Conservation (phyloP, 164 flowering plant genomes). For the Paratinospora sagittata region DNA sequence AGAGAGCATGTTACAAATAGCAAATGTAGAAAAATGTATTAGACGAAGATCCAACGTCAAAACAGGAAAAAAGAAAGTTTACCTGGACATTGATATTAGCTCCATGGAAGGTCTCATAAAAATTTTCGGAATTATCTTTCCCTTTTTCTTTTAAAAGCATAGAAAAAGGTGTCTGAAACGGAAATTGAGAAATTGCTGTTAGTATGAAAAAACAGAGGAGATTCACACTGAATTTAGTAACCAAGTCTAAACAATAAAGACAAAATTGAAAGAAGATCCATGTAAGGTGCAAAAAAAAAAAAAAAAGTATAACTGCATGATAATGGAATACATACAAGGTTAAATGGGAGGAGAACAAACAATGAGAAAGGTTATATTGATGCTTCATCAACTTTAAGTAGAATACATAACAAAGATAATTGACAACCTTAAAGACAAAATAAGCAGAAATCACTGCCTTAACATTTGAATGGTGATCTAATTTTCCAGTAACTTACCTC, state of each 20-base stretch:
- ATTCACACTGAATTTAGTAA: neutral
- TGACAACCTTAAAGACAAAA: neutral
- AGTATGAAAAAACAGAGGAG: neutral
- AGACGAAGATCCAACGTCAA: neutral
- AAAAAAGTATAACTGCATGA: neutral
- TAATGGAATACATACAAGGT: neutral
- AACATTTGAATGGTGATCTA: no score
- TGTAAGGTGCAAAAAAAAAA: neutral
- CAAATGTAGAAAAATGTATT: neutral
- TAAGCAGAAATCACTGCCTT: neutral
- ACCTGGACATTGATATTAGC: slow-evolving; percentile 82
- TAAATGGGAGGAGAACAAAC: neutral
- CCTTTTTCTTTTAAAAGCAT: slow-evolving; percentile 40
- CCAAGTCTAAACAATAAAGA: neutral
- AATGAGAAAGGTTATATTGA: no score
- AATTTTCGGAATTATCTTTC: slow-evolving; percentile 43
- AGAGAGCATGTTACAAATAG: neutral
- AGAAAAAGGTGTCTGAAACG: slow-evolving; percentile 77
- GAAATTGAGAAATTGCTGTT: neutral
- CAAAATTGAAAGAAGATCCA: neutral
- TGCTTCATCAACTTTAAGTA: neutral
- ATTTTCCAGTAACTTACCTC: slow-evolving; percentile 51
- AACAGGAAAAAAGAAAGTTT: neutral
- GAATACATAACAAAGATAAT: neutral
- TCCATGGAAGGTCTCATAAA: slow-evolving; percentile 94